Evolutionary conservation across 2,329 filamentous ascomycete species (phyloP), one percentile per base, ranked within the genome.

Genomic region (Calonectria hawksworthii): DNA sequence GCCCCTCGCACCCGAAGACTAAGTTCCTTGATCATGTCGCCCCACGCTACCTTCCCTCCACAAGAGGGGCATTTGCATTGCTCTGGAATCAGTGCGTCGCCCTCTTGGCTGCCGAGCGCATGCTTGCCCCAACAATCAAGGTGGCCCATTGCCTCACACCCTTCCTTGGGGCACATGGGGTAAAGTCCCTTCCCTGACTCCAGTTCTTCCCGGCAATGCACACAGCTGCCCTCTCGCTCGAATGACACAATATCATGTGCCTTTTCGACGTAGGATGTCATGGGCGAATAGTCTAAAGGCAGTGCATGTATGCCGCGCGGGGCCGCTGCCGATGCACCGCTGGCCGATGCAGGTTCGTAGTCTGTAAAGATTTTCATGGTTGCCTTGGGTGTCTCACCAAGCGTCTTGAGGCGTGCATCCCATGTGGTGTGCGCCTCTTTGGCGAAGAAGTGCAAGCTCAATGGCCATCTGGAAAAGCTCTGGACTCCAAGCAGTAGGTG

Each of bases 381-480:
- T 14, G 83, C 79, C 28, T 88, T 86, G 16, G 92, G 79, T 36
- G 86, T 82, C 64, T 89, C 87, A 64, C 88, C 83, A 3, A 89
- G 87, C 2, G 88, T 84, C 4, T 87, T 84, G 56, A 88, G 89
- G 88, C 90, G 93, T 64, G 84, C 87, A 23, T 88, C 83, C 96
- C 96, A 99, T 1, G 90, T 88, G 26, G 86, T 86, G 79, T 94
- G 90, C 0, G 95, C 93, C 74, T 96, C 94, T 4, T 87, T 86
- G 2, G 89, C 88, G 78, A 98, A 96, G 84, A 99, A 96, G 30
- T 94, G 93, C 61, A 98, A 83, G 68, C 91, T 91, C 68, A 99
- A 87, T 26, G 96, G 96, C 96, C 96, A 98, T 59, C 92, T 88
- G 21, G 88, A 87, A 83, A 99, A 99, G 83, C 95, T 97, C 3